phyloP scores from a whole-genome alignment of 78 protist genomes.

The Parvularia atlantis region DNA sequence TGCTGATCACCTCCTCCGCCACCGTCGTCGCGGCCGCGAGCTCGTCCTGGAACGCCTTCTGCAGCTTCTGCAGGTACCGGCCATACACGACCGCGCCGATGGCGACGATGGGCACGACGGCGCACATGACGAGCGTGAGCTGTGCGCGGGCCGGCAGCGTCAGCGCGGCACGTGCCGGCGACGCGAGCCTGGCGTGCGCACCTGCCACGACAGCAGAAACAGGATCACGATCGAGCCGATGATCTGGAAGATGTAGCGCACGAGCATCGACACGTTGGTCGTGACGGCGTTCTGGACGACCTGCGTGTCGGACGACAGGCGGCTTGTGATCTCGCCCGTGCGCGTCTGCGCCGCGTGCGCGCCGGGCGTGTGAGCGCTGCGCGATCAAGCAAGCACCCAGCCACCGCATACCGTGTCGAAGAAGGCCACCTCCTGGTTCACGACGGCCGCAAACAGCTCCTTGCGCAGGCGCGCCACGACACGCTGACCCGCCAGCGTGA shows the following conservation, averaged over 20 bases:
- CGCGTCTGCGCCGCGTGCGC: too few species aligned
- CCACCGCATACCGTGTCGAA: too few species aligned
- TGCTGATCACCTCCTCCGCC: slow-evolving; percentile 23
- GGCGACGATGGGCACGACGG: slow-evolving; percentile 34
- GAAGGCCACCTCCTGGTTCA: slow-evolving; percentile 60
- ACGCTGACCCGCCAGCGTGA: not conserved
- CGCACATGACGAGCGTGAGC: slow-evolving; percentile 51
- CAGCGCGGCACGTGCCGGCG: too few species aligned
- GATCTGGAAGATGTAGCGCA: slow-evolving; percentile 24
- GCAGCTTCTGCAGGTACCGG: slow-evolving; percentile 23
- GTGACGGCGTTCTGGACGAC: slow-evolving; percentile 47
- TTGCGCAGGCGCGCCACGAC: slow-evolving; percentile 47
- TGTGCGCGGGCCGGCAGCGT: too few species aligned
- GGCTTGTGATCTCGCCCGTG: slow-evolving; percentile 72
- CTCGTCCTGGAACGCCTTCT: slow-evolving; percentile 43
- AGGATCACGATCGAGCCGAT: slow-evolving; percentile 29
- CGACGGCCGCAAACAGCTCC: slow-evolving; percentile 29
- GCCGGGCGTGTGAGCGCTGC: too few species aligned
- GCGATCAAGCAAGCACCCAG: not conserved
- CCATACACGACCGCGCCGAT: slow-evolving; percentile 39
- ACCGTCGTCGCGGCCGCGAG: slow-evolving; percentile 24
- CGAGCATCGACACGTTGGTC: slow-evolving; percentile 38
- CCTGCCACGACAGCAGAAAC: slow-evolving; percentile 42
- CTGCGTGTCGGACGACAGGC: slow-evolving; percentile 55
- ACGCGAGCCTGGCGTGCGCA: too few species aligned